Evolutionary conservation across 345 rosid genomes (phyloP), one percentile per base, ranked within the genome.

Genomic region (Pseudoturritis turrita): DNA sequence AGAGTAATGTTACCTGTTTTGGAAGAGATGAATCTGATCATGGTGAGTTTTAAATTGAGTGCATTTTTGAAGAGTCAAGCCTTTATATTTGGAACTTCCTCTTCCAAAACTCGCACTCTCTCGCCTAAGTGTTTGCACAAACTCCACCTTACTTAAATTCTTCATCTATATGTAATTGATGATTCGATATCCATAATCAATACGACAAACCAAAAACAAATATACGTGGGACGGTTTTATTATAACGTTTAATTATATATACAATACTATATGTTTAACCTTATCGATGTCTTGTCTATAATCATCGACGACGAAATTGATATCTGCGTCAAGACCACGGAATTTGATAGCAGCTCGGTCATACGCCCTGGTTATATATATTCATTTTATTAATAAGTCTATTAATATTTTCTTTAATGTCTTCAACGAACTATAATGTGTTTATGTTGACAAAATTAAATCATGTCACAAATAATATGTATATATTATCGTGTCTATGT

Each of bases 261-360:
- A 45, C 41, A 43, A 18, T 17, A 54, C 7, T 49, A 29, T 3
- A 64, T 54, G 54, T 59, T 67, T 23, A 77, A 86, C 98, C 95
- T 89, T 92, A 66, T 82, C 84, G 62, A 91, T 73, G 71, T 91
- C 97, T 14, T 88, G 96, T 51, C 83, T 92, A 53, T 94, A 94
- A 80, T 94, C 98, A 57, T 78, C 72, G 18, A 89, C 87, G 49
- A 22, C 83, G 75, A 94, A 94, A 74, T 94, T 94, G 73, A 94
- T 94, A 76, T 94, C 98, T 39, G 97, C 98, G 67, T 84, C 91
- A 53, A 84, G 84, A 39, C 98, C 98, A 73, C 98, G 86, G 75
- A 94, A 94, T 73, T 88, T 94, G 67, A 94, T 89, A 64, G 98
- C 98, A 57, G 97, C 98, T 74, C 95, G 89, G 80, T 94, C 98